Conservation (phyloP, 805 yeast genomes). For the Metschnikowia anglica region DNA sequence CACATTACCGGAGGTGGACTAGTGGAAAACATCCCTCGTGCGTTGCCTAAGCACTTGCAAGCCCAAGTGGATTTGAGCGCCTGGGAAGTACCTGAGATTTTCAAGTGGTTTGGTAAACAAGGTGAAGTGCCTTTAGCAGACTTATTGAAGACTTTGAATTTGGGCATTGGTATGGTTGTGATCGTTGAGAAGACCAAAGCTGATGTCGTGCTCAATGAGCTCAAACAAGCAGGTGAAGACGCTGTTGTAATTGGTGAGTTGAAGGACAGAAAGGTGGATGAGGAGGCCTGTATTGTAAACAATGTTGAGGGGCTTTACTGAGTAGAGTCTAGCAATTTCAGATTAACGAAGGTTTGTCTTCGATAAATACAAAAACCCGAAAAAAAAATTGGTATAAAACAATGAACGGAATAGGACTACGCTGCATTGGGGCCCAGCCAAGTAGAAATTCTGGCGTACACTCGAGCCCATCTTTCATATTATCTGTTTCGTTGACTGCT, state of each 20-base stretch:
- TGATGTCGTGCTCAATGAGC: slow-evolving; percentile 49
- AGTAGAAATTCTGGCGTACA: not conserved
- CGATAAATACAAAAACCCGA: not conserved
- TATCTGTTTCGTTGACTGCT: not conserved
- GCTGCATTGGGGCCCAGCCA: not conserved
- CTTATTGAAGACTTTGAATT: slow-evolving; percentile 84
- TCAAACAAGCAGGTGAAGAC: slow-evolving; percentile 68
- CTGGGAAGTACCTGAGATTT: slow-evolving; percentile 87
- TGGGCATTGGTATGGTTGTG: slow-evolving; percentile 96
- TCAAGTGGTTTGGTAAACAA: slow-evolving; percentile 89
- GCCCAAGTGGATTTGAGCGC: slow-evolving; percentile 76
- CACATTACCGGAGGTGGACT: slow-evolving; percentile 99
- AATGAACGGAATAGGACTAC: no score
- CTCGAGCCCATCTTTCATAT: not conserved
- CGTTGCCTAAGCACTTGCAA: slow-evolving; percentile 74
- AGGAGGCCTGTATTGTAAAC: slow-evolving; percentile 61
- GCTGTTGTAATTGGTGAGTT: slow-evolving; percentile 54
- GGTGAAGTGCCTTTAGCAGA: slow-evolving; percentile 89
- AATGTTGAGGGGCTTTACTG: slow-evolving; percentile 21
- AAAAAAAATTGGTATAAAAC: not conserved
- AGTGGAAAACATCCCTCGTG: slow-evolving; percentile 94
- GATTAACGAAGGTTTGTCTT: not conserved
- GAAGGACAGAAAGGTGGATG: slow-evolving; percentile 39
- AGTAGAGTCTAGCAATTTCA: not conserved
- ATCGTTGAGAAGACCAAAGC: slow-evolving; percentile 74